Evolutionary conservation across 2,329 filamentous ascomycete species (phyloP), one percentile per base, ranked within the genome.

Genomic region (Arthrobotrys iridis): DNA sequence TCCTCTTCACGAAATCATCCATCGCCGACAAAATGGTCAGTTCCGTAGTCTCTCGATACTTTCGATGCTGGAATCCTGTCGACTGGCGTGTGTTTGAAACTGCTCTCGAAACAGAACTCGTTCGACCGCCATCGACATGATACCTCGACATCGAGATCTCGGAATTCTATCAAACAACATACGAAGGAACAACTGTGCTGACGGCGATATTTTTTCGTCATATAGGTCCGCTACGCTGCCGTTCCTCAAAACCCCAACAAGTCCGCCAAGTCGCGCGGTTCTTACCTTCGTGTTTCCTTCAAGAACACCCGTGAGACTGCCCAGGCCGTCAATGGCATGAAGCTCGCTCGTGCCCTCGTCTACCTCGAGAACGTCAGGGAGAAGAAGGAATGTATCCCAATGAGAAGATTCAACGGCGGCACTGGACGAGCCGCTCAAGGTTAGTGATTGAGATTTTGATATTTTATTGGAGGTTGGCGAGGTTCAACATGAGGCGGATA

Each of bases 261-360:
- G 89, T 96, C 92, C 87, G 95, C 95, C 86, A 93, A 94, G 88
- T 91, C 94, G 84, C 93, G 95, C 86, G 95, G 96, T 86, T 93
- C 93, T 85, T 99, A 98, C 89, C 92, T 99, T 82, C 93, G 95
- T 84, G 94, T 98, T 82, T 96, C 92, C 82, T 99, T 97, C 92
- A 99, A 99, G 91, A 99, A 99, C 91, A 99, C 95, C 84, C 93
- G 95, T 84, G 96, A 99, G 89, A 97, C 94, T 81, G 95, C 96
- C 80, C 95, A 98, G 88, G 93, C 93, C 83, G 97, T 99, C 90
- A 98, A 95, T 87, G 94, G 94, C 86, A 97, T 93, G 93, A 97
- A 97, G 88, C 85, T 98, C 83, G 88, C 93, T 86, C 93, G 95
- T 83, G 95, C 95, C 82, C 87, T 97, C 81, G 90, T 90, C 84